Evolutionary conservation across 257 asterid species (phyloP), one percentile per base, ranked within the genome.

Genomic region (Solanum arcanum): DNA sequence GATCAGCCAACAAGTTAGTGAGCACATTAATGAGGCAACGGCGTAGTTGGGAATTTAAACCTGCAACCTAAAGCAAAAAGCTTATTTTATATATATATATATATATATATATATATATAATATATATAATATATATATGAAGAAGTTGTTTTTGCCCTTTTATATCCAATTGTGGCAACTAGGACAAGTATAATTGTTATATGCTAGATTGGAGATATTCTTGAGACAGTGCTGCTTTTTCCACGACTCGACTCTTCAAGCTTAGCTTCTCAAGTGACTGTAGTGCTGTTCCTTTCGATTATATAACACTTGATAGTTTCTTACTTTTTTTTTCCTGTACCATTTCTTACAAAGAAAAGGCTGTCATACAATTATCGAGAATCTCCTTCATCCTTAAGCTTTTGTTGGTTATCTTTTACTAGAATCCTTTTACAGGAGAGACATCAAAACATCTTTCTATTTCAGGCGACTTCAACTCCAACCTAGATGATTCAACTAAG

Each of bases 401-500:
- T 78, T 78, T 78, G 66, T 78, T 47, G 66, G 42, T 49, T 16
- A 29, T 62, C 66, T n/a, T 5, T 80, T 49, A 49, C 85, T 80
- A 49, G 68, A 49, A 80, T 47, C 85, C 59, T 39, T 80, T 80
- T 80, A 47, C 44, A 10, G 44, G 85, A 80, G 85, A 49, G 85
- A 49, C 29, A 80, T 49, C 29, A 46, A 11, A 70, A 29, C 15
- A 31, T 86, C 83, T 86, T 73, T 82, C 33, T 27, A n/a, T 86
- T 91, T 25, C 96, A 93, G 98, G 93, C 56, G 84, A 86, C 10
- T 68, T 85, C 82, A 73, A 77, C 86, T 90, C 90, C 21, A 87
- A 87, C 52, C 60, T 87, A 13, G 92, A 89, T 82, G 92, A 89
- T 75, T 62, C 87, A 8, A 25, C 86, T 76, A 29, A 12, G 42